These are phyloP conservation scores for Coemansia sp. DNA, from an alignment of 192 early-diverging fungal species.

Conservation along the genomic window DNA sequence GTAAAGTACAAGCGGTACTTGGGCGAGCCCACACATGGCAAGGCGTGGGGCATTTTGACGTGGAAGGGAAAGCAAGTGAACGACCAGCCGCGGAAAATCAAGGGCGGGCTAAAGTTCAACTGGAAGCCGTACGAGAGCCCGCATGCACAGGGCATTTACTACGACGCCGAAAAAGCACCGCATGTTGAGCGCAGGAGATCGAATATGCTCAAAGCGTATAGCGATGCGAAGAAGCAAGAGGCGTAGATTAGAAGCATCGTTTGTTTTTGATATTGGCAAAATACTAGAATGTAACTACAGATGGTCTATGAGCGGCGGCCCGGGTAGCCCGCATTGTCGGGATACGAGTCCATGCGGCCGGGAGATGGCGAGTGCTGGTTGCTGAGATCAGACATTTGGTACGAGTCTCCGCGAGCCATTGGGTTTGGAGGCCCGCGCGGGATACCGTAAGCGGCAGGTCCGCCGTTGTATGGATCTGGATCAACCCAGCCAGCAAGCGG, in stretches of 20 bases:
- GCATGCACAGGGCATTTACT: conserved; percentile 20
- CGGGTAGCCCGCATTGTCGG: not conserved
- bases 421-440: conserved; percentile 8
- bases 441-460: not conserved
- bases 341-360: not conserved
- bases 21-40: conserved; percentile 41
- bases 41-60: conserved; percentile 38
- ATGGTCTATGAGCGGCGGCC: not conserved
- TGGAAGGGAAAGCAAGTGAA: conserved; percentile 32
- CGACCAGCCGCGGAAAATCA: conserved; percentile 28
- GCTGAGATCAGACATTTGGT: conserved; percentile 12
- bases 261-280: not conserved
- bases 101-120: conserved; percentile 43
- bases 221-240: conserved; percentile 1
- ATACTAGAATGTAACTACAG: not conserved
- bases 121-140: conserved; percentile 42
- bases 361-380: not conserved
- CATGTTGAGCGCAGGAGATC: conserved; percentile 25
- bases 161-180: conserved; percentile 15
- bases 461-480: conserved; percentile 27
- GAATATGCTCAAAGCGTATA: conserved; percentile 4
- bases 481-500: conserved; percentile 28
- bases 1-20: conserved; percentile 40
- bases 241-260: not conserved
- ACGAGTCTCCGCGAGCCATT: conserved; percentile 6